phyloP scores from a whole-genome alignment of 2,329 filamentous ascomycete genomes.

The Fusarium irregulare region DNA sequence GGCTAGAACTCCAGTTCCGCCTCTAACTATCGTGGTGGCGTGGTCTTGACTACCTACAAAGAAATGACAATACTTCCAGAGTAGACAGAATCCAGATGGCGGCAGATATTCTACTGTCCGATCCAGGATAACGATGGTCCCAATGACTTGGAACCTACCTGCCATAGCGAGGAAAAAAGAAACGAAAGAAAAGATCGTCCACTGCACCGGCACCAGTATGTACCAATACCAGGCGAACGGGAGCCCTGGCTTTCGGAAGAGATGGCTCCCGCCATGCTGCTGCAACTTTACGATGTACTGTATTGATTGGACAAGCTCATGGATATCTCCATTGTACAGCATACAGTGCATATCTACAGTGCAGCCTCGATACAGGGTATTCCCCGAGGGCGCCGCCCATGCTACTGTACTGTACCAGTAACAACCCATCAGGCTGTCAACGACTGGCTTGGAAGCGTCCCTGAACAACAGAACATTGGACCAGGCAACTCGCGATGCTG shows the following conservation, averaged over 20 bases:
- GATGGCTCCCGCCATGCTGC: conserved; percentile 20
- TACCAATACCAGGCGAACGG: conserved; percentile 29
- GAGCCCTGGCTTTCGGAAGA: conserved; percentile 27
- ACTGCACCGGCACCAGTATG: conserved; percentile 26
- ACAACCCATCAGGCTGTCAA: conserved; percentile 3
- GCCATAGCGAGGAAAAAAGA: conserved; percentile 13
- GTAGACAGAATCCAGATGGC: background rate
- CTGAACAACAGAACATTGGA: conserved; percentile 13
- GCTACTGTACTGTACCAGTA: background rate
- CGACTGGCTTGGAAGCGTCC: conserved; percentile 36
- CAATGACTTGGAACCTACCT: conserved; percentile 2
- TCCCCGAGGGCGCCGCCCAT: conserved; percentile 29
- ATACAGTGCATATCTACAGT: conserved; percentile 37
- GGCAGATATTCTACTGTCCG: background rate
- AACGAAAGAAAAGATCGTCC: conserved; percentile 18
- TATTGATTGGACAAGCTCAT: conserved; percentile 19
- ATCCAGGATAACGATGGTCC: background rate
- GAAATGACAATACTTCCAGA: background rate
- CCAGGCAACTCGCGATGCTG: conserved; percentile 24
- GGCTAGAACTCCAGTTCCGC: conserved; percentile 9
- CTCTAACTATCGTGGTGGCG: conserved; percentile 16
- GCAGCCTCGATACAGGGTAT: conserved; percentile 19
- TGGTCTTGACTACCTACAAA: conserved; percentile 9
- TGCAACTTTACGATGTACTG: conserved; percentile 16
- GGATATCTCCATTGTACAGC: conserved; percentile 3